Evolutionary conservation across 2,329 filamentous ascomycete genomes (phyloP).

Genomic region (Colletotrichum sp.): DNA sequence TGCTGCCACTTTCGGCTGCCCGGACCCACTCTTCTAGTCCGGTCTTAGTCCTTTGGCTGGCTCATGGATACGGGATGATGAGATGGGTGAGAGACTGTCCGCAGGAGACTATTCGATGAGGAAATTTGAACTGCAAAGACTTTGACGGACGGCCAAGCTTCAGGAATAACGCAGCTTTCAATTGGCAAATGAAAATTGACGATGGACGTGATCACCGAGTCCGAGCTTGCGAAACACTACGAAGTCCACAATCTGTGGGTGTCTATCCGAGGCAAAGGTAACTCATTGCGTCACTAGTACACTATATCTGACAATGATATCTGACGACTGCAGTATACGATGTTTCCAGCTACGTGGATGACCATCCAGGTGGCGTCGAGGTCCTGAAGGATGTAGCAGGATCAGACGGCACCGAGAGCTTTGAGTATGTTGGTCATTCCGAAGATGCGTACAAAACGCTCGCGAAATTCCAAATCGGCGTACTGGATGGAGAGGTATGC

Average conservation of each 20-base stretch:
- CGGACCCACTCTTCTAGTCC: neutral
- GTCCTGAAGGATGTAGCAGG: neutral
- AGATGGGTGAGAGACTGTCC: fast-evolving
- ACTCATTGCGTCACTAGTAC: fast-evolving
- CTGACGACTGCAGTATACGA: neutral
- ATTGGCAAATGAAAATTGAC: neutral
- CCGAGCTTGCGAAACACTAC: neutral
- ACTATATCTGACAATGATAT: fast-evolving
- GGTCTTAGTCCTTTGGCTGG: neutral
- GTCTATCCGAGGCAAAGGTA: neutral
- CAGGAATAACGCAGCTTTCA: too few species aligned
- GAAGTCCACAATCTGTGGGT: neutral
- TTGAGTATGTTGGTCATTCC: constrained; percentile 4
- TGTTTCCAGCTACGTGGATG: neutral
- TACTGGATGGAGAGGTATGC: neutral
- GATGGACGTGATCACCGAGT: neutral
- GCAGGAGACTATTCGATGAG: fast-evolving
- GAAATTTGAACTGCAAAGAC: too few species aligned
- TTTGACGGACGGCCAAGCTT: too few species aligned
- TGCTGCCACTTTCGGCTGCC: neutral
- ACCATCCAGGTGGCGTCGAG: constrained; percentile 1
- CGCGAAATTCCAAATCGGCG: neutral
- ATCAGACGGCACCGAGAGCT: constrained; percentile 5
- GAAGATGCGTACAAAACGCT: neutral
- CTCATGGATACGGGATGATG: fast-evolving